Conservation (phyloP, 345 rosid species). For the Excoecaria cochinchinensis region DNA sequence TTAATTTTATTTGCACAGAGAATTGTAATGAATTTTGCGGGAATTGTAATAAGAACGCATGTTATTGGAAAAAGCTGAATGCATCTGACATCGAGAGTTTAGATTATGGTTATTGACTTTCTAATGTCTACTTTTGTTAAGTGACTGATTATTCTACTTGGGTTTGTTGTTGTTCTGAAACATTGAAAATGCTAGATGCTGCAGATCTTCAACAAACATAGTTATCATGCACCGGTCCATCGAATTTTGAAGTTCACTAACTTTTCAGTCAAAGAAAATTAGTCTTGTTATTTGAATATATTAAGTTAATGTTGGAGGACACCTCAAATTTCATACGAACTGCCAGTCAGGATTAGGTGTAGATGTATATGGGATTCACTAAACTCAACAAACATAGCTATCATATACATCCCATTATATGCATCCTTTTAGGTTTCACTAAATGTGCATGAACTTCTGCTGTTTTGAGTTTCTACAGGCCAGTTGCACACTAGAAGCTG, state of each 20-base stretch:
- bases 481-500: constrained; percentile 96
- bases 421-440: not conserved
- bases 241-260: not conserved
- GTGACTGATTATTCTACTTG: not conserved
- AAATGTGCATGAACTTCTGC: not conserved
- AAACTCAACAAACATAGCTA: not conserved
- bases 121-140: not conserved
- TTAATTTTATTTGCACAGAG: not conserved
- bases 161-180: not conserved
- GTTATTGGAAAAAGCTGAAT: not conserved
- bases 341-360: too few species aligned
- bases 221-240: not conserved
- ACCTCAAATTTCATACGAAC: not conserved
- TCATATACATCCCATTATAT: too few species aligned
- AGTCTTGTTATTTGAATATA: not conserved
- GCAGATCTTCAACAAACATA: not conserved
- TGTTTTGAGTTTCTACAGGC: constrained; percentile 46
- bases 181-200: not conserved
- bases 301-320: not conserved
- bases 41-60: not conserved
- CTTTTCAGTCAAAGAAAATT: not conserved
- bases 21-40: not conserved
- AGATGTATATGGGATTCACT: not conserved
- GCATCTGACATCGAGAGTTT: not conserved
- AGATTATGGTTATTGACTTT: not conserved